Conservation (phyloP, 2,329 filamentous ascomycete species). For the Zymoseptoria tritici region DNA sequence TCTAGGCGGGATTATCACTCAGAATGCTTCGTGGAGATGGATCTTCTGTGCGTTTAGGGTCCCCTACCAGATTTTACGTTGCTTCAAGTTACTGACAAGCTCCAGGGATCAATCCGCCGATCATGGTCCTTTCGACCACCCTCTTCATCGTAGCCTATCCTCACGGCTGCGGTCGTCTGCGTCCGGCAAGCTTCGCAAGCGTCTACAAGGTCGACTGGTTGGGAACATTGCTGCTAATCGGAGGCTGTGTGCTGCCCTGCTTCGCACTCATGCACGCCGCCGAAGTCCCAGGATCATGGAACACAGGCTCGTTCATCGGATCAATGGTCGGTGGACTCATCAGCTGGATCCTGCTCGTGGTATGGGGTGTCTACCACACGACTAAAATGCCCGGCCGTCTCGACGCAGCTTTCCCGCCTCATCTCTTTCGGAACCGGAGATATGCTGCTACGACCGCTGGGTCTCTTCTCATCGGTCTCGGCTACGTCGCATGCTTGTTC, state of each 20-base stretch:
- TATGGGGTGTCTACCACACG: not conserved
- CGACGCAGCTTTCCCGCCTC: not conserved
- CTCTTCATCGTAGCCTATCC: conserved; percentile 49
- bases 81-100: not conserved
- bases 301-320: not conserved
- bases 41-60: conserved; percentile 1
- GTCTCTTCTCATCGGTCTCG: conserved; percentile 15
- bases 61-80: conserved; percentile 45
- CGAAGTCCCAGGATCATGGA: not conserved
- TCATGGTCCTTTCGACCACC: conserved; percentile 41
- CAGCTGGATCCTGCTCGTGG: conserved; percentile 1
- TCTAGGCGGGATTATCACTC: conserved; percentile 9
- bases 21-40: conserved; percentile 1
- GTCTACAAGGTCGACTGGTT: not conserved
- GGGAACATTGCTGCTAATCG: not conserved
- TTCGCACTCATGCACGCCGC: conserved; percentile 1
- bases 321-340: not conserved
- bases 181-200: not conserved
- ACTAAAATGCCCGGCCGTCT: not conserved
- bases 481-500: conserved; percentile 17
- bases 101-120: conserved; percentile 46
- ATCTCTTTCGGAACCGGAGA: not conserved
- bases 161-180: not conserved
- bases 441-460: conserved; percentile 2
- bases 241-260: not conserved